Conservation (phyloP, 306 rosid species). For the Prunus padus region DNA sequence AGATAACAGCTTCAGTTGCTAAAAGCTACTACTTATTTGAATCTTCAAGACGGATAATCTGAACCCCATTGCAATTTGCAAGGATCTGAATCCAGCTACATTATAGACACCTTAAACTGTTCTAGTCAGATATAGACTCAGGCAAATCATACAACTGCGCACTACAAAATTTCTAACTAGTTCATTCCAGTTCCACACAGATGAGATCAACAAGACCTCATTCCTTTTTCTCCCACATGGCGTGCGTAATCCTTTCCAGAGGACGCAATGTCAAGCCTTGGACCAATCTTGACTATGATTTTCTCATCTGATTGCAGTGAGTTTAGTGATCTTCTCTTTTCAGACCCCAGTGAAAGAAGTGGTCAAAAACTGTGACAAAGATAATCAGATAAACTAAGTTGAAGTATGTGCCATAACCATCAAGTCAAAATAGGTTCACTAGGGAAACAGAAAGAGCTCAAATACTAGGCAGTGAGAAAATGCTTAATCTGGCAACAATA, state of each 20-base stretch:
- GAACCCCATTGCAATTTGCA: too few relatives aligned
- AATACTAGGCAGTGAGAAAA: neutral
- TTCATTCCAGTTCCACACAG: neutral
- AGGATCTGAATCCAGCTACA: too few relatives aligned
- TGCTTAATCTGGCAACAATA: neutral
- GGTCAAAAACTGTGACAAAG: conserved; percentile 56
- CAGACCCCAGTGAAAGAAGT: conserved; percentile 53
- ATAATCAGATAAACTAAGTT: neutral
- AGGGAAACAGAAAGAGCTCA: neutral
- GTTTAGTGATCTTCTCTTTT: too few relatives aligned
- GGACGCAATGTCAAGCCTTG: conserved; percentile 44
- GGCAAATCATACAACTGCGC: neutral
- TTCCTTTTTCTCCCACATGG: conserved; percentile 54
- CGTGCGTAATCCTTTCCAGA: conserved; percentile 61
- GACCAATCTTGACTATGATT: conserved; percentile 68
- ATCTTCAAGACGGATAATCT: too few relatives aligned
- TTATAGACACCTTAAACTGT: too few relatives aligned
- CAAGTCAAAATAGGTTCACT: neutral
- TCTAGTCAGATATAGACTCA: too few relatives aligned
- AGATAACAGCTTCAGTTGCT: too few relatives aligned
- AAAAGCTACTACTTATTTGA: too few relatives aligned
- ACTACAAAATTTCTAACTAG: neutral
- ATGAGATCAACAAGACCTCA: neutral
- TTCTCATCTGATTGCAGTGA: conserved; percentile 46
- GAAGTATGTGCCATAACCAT: neutral